Evolutionary conservation across 345 rosid genomes (phyloP).

Genomic region (Eucalyptus pauciflora): DNA sequence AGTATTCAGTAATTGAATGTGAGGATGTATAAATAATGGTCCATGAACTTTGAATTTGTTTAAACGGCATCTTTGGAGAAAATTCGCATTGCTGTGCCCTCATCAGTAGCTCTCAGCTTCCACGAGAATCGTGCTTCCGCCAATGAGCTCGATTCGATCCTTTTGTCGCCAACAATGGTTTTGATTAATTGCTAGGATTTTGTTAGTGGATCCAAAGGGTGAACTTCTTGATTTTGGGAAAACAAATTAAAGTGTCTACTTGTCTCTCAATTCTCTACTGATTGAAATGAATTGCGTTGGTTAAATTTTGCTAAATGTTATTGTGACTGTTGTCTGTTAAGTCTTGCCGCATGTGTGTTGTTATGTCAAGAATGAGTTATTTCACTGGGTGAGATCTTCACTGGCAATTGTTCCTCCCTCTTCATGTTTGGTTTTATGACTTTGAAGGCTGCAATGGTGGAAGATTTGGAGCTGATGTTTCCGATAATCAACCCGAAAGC

Average conservation of each 20-base stretch:
- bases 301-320: not conserved
- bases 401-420: not conserved
- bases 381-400: not conserved
- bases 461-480: constrained; percentile 50
- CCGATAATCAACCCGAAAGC: constrained; percentile 67
- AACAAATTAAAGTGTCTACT: not conserved
- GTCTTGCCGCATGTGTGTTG: not conserved
- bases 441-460: constrained; percentile 30
- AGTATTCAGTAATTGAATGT: not conserved
- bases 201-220: not conserved
- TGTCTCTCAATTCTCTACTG: not conserved
- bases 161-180: not conserved
- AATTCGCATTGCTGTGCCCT: not conserved
- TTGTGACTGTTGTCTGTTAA: not conserved
- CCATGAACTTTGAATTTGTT: not conserved
- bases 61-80: not conserved
- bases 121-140: not conserved
- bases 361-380: not conserved
- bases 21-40: not conserved
- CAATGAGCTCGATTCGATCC: not conserved
- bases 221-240: not conserved
- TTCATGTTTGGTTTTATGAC: not conserved
- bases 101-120: not conserved
- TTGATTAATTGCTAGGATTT: not conserved
- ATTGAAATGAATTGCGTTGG: not conserved